Conservation (phyloP, 2,329 filamentous ascomycete species). For the Chaetomium sp. region DNA sequence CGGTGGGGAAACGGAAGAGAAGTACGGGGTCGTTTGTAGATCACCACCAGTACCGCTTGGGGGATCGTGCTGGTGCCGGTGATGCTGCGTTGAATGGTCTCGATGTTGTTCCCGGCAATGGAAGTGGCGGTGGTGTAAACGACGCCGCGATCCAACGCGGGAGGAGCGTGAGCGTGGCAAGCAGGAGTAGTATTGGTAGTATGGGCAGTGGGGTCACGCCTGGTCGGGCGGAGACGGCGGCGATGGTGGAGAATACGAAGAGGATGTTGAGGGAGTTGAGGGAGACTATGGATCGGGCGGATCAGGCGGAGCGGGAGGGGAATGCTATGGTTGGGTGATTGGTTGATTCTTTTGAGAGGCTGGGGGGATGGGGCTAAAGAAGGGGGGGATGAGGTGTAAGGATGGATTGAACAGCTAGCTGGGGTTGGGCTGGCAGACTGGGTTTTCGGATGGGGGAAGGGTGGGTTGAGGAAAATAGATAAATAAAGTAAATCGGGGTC, state of each 20-base stretch:
- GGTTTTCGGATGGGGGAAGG: neutral
- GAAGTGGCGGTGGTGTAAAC: neutral
- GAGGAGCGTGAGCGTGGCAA: conserved; percentile 8
- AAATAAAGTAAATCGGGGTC: too few relatives aligned
- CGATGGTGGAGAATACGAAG: conserved; percentile 21
- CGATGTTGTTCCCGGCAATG: neutral
- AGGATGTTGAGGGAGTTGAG: conserved; percentile 24
- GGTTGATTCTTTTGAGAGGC: too few relatives aligned
- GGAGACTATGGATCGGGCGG: conserved; percentile 23
- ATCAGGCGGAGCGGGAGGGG: conserved; percentile 13
- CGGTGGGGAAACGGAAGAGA: conserved; percentile 14
- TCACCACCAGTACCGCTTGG: too few relatives aligned
- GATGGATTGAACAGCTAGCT: neutral
- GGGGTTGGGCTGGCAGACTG: neutral
- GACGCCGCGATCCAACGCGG: neutral
- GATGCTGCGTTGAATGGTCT: neutral
- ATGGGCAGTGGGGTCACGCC: neutral
- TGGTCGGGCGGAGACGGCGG: conserved; percentile 15
- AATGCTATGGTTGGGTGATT: neutral
- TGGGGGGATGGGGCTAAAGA: too few relatives aligned
- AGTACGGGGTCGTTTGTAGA: too few relatives aligned
- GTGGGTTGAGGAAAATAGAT: too few relatives aligned
- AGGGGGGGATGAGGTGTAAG: neutral
- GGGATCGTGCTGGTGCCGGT: too few relatives aligned
- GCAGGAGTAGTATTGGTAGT: conserved; percentile 3